Base-by-base conservation (phyloP, 345 rosid genomes). In the Psidium friedrichsthalianum region DNA sequence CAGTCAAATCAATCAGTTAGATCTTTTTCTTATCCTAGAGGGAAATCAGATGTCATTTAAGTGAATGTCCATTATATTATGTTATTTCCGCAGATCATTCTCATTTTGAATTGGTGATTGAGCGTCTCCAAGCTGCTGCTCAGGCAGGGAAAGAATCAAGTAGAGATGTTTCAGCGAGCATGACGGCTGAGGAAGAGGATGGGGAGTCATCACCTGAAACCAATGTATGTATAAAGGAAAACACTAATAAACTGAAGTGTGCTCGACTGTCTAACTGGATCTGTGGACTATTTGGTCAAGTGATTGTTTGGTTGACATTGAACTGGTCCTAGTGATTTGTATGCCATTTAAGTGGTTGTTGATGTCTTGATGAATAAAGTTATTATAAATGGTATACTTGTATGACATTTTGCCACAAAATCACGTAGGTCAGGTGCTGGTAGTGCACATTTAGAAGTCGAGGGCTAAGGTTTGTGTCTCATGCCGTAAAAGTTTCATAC, bases 41-140 rank as follows among this genome's bases (percentile, higher is more conserved):
- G 42, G 76, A 64, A 29, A 64, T 29, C 76, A 2, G 76, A 64
- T 29, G 21, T 64, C 32, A 61, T 29, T 40, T 64, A 64, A 29
- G 11, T 1, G 76, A 64, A 29, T 64, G 20, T 64, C 22, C 74
- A 61, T 61, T 61, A 25, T 40, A 51, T 52, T 44, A 8, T 9
- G 51, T 59, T 85, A 58, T 32, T 86, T 76, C 85, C 83, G 90
- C 92, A 96, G 98, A 93, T 87, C 89, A 89, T 86, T 86, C 90
- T 24, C 94, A 93, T 90, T 96, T 88, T 86, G 88, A 92, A 56
- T 90, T 85, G 89, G 92, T 94, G 85, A 90, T 94, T 44, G 90
- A 94, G 89, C 92, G 90, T 87, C 91, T 95, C 84, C 85, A 92
- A 88, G 90, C 86, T 88, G 92, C 93, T 76, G 91, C 90, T 24